A percentile compares a stretch with the other conserved stretches of the same genome.
Evolutionary conservation across 2,329 filamentous ascomycete genomes (phyloP).

Genomic region (Exophiala calicioides): DNA sequence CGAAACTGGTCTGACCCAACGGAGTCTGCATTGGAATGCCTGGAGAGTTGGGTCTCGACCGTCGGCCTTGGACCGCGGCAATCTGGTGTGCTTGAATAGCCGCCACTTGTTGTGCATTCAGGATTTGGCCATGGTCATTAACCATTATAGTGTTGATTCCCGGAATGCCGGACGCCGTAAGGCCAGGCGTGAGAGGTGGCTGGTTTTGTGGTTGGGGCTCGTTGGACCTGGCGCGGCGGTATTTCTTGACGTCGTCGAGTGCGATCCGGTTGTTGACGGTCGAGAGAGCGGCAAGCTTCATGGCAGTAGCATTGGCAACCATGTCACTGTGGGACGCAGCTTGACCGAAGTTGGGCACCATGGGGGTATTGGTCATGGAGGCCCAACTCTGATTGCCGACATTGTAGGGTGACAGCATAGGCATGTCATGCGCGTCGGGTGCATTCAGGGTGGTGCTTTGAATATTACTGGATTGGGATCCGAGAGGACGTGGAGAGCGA

Average conservation of each 20-base stretch:
- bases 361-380: conserved; percentile 96
- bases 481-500: conserved; percentile 74
- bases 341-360: conserved; percentile 80
- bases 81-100: conserved; percentile 71
- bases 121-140: conserved; percentile 85
- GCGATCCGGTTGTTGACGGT: conserved; percentile 98
- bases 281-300: conserved; percentile 95
- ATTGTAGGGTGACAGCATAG: conserved; percentile 78
- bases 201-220: conserved; percentile 62
- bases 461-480: conserved; percentile 65
- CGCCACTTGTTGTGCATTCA: conserved; percentile 82
- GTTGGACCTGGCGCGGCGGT: conserved; percentile 86
- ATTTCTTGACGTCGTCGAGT: conserved; percentile 94
- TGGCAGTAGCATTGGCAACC: conserved; percentile 97
- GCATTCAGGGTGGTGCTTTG: conserved; percentile 81
- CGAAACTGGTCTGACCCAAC: conserved; percentile 57
- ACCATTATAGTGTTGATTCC: conserved; percentile 87
- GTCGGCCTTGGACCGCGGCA: conserved; percentile 61
- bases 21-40: conserved; percentile 73
- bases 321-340: conserved; percentile 81
- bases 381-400: conserved; percentile 91
- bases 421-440: conserved; percentile 70
- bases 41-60: conserved; percentile 87
- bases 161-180: conserved; percentile 64
- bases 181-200: conserved; percentile 65